Evolutionary conservation across 2,329 filamentous ascomycete genomes (phyloP).

Genomic region (Exophiala phaeomuriformis): DNA sequence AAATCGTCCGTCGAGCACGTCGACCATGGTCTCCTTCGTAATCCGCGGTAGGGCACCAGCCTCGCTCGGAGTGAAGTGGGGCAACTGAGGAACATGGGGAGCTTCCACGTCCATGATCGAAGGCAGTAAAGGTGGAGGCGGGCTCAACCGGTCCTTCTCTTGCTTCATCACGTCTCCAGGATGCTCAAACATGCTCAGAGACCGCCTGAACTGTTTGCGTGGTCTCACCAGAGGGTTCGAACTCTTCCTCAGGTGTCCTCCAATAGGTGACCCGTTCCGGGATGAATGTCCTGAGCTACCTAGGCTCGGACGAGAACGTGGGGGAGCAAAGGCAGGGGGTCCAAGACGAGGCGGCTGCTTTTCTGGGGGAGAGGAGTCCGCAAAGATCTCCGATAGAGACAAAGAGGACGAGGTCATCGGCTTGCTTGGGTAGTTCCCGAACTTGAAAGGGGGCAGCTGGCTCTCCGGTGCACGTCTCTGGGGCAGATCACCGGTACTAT

Average conservation of each 20-base stretch:
- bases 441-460: conserved; percentile 67
- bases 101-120: conserved; percentile 77
- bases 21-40: conserved; percentile 68
- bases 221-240: conserved; percentile 67
- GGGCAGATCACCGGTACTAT: conserved; percentile 60
- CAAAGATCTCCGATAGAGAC: conserved; percentile 72
- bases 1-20: conserved; percentile 82
- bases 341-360: conserved; percentile 31
- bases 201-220: conserved; percentile 82
- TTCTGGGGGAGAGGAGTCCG: conserved; percentile 63
- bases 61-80: conserved; percentile 74
- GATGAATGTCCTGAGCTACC: conserved; percentile 30
- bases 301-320: conserved; percentile 17
- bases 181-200: conserved; percentile 95
- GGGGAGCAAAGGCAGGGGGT: conserved; percentile 13
- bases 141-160: conserved; percentile 53
- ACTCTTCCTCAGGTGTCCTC: conserved; percentile 62
- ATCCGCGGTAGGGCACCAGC: conserved; percentile 86
- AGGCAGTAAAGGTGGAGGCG: conserved; percentile 52
- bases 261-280: conserved; percentile 69
- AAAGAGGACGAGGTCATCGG: conserved; percentile 53
- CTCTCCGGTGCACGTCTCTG: conserved; percentile 55
- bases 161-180: conserved; percentile 79
- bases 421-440: conserved; percentile 49
- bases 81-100: conserved; percentile 57